These are phyloP conservation scores for Periconia sp. DNA, from an alignment of 2,329 filamentous ascomycete genomes.

Conservation along the genomic window DNA sequence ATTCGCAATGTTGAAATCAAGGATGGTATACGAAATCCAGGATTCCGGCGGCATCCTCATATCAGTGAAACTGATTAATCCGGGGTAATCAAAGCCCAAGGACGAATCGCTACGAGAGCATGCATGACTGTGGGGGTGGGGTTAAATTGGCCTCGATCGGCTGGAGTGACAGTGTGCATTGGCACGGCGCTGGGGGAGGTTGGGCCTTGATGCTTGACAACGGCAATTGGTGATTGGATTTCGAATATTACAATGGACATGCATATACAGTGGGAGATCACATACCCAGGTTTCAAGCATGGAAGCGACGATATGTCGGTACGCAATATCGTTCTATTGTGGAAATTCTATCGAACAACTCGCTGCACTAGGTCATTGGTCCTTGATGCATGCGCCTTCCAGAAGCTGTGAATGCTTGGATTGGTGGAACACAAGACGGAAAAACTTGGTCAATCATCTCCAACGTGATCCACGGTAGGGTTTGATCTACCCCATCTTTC, in stretches of 20 bases:
- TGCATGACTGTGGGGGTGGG: background rate
- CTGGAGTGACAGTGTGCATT: background rate
- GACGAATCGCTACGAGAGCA: background rate
- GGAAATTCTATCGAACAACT: slow-evolving; percentile 2
- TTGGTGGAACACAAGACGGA: background rate
- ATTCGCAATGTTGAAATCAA: background rate
- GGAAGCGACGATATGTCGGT: background rate
- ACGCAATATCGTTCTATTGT: slow-evolving; percentile 1
- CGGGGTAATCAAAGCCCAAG: background rate
- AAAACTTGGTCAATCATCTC: background rate
- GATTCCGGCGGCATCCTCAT: background rate
- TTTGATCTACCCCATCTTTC: background rate
- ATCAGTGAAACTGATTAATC: background rate
- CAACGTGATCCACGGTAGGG: background rate
- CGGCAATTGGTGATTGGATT: background rate
- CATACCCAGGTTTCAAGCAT: no score
- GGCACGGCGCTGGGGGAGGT: background rate
- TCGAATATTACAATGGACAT: background rate
- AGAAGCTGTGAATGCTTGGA: background rate
- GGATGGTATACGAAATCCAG: background rate
- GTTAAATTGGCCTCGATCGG: background rate
- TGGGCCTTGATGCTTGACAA: background rate
- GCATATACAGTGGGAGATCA: background rate
- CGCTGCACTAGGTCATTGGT: background rate
- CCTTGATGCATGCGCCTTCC: background rate